Evolutionary conservation across 345 rosid species (phyloP).

Genomic region (Lagerstroemia speciosa): DNA sequence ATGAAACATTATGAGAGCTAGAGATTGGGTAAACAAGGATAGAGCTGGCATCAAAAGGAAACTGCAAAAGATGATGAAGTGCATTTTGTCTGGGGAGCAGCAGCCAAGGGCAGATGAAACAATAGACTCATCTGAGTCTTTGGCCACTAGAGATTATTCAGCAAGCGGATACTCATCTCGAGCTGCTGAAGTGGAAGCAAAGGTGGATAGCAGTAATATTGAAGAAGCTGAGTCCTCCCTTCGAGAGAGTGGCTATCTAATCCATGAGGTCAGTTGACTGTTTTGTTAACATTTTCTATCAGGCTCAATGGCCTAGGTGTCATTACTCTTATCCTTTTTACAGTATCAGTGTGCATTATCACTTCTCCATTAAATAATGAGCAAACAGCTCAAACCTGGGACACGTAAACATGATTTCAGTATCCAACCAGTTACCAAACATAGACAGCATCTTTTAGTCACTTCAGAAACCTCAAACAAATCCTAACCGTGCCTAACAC

Average conservation of each 20-base stretch:
- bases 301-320: not conserved
- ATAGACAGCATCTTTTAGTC: not conserved
- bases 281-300: not conserved
- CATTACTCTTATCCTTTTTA: not conserved
- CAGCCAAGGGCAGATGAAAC: slow-evolving; percentile 36
- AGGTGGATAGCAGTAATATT: slow-evolving; percentile 59
- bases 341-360: not conserved
- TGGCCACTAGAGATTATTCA: slow-evolving; percentile 70
- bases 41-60: slow-evolving; percentile 23
- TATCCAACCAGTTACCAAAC: not conserved
- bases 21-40: slow-evolving; percentile 32
- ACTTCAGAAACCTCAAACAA: not conserved
- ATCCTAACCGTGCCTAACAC: not conserved
- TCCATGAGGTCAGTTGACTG: slow-evolving; percentile 51
- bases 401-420: not conserved
- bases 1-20: slow-evolving; percentile 36
- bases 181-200: slow-evolving; percentile 46
- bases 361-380: not conserved
- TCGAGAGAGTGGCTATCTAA: slow-evolving; percentile 71
- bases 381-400: not conserved
- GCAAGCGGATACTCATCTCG: slow-evolving; percentile 65
- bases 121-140: slow-evolving; percentile 55
- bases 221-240: slow-evolving; percentile 79
- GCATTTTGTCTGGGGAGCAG: slow-evolving; percentile 54
- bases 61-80: slow-evolving; percentile 60